Base-by-base conservation (phyloP, 2,329 filamentous ascomycete species). In the Xylariaceae sp. region DNA sequence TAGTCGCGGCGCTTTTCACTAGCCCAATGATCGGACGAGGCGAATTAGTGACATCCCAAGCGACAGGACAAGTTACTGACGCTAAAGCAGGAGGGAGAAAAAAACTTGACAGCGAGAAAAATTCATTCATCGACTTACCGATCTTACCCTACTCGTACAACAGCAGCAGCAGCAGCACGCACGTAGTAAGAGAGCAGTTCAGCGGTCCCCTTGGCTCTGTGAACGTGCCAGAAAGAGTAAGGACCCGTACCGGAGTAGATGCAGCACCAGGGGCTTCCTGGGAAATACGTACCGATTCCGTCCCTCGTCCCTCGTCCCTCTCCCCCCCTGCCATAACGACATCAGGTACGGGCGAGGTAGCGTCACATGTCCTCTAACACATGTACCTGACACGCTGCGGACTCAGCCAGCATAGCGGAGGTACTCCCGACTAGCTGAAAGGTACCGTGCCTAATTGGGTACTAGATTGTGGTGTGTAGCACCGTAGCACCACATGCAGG, bases 201-300 rank as follows among this genome's bases (percentile, higher is more conserved):
- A 58, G 58, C 63, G 62, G 66, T 65, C 60, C 57, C 61, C 59
- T 61, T 61, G 60, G 52, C 58, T 57, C 59, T 58, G 60, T 61
- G 60, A 51, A 58, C 53, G 61, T 63, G 57, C 62, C 54, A 51
- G 56, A 59, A 58, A 41, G 55, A 60, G 64, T 56, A 61, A 61
- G 64, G 57, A 59, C 58, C 62, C 51, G 57, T 60, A 53, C 48
- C 51, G 23, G 47, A 56, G 51, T 23, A 57, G 23, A 59, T 58
- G 56, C 63, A 55, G 58, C 57, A 53, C 57, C 53, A 55, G 58
- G 55, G n/a, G 51, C 11, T 59, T 48, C 55, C 48, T 45, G 41
- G 41, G 5, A 45, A 15, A 15, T n/a, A 53, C 8, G 50, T 52
- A 52, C 30, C 11, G 11, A 30, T 30, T 30, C 23, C 23, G 23